Base-by-base conservation (phyloP, 1,139 yeast genomes). In the Pneumocystis carinii region DNA sequence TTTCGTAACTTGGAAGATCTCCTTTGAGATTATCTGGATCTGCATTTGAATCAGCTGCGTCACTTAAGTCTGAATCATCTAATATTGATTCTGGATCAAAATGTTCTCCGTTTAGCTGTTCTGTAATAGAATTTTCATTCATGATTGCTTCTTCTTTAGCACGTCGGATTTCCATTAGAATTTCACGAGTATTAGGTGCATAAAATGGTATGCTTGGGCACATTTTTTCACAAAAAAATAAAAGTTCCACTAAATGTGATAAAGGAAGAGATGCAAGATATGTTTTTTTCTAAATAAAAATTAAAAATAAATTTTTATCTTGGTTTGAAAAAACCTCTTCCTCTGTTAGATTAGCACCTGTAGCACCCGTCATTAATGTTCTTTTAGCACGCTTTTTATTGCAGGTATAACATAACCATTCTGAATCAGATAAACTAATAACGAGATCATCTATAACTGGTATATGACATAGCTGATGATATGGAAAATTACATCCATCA, bases 371-470 rank as follows among this genome's bases (percentile, higher is more conserved):
- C 62, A 75, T 77, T 41, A 76, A 68, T 15, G 77, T 75, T 39
- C 70, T 68, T 61, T 75, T 77, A 3, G 73, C 68, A 8, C 75
- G 69, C 63, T 74, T 73, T 12, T 72, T 72, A 64, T 73, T 75
- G 64, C 79, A 77, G 59, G 74, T 74, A 61, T 70, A 70, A 67
- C 79, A 77, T 67, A 74, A 76, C 79, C 79, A 77, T 67, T 75
- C 75, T 3, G 78, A 77, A 62, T 76, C 79, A 0, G 77, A 75
- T n/a, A 76, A 75, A 56, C 75, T 78, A 6, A 77, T 76, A 24
- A 74, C 75, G n/a, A 75, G 70, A 17, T 77, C 68, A 62, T 76
- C 79, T 41, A 77, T 75, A 12, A 73, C 74, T 17, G 79, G 79
- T n/a, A 70, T 70, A 68, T 77, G 79, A 66, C 79, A 76, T 24